Evolutionary conservation across 2,329 filamentous ascomycete genomes (phyloP), one percentile per base, ranked within the genome.

Genomic region (Ophiosphaerella narmari): DNA sequence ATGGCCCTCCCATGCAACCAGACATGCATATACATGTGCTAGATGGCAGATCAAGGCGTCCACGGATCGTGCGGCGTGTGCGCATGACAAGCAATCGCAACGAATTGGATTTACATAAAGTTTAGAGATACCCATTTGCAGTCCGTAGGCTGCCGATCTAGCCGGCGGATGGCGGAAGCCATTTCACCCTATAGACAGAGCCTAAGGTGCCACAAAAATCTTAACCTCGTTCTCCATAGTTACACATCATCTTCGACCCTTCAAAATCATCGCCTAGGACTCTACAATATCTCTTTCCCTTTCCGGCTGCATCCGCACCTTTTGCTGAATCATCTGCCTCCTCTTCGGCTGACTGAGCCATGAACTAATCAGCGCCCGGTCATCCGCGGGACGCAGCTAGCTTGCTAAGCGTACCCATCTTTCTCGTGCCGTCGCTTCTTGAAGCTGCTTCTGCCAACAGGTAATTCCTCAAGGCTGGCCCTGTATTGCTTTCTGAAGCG

Each of bases 321-420:
- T 6, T 48, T 45, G 48, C 50, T 48, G 43, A 14, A 41, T 16
- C 41, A 32, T 31, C 29, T 50, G 43, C 50, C 32, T 34, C 33
- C 24, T 31, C 36, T 23, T 13, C 43, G 51, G 53, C 55, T 60
- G 51, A 62, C 57, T 54, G 54, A 49, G 54, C 51, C 48, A 48
- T 43, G 44, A 55, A 54, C 56, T 58, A 60, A 39, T 24, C 41
- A 23, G 46, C 36, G 34, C 38, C 54, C 50, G 55, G 56, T 59
- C 46, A 47, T 48, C 46, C 46, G 51, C 59, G 60, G 59, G 52
- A 43, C 43, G 42, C 40, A 46, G 51, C 52, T 51, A 52, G 54
- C 50, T 58, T 52, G 44, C 46, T 33, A 47, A 54, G 42, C 34
- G 49, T 43, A 24, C 41, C 43, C 52, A 57, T 52, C 54, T 54